Evolutionary conservation across 2,329 filamentous ascomycete genomes (phyloP).

Genomic region (Rugonectria rugulosa): DNA sequence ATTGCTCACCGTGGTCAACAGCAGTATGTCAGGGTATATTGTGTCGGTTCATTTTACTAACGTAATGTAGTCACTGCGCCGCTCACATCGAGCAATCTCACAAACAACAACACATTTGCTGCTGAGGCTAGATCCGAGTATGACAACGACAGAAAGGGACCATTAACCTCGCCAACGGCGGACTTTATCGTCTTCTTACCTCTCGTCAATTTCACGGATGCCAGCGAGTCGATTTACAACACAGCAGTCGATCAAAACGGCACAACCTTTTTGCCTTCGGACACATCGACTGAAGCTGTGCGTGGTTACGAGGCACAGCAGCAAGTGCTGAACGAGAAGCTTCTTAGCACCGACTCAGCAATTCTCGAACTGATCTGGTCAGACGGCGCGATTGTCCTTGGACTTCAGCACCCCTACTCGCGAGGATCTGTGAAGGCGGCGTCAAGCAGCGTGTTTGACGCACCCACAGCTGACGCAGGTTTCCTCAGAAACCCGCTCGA

Average conservation of each 20-base stretch:
- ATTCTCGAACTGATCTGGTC: conserved; percentile 28
- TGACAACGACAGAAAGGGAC: neutral
- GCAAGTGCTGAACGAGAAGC: conserved; percentile 20
- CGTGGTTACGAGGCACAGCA: conserved; percentile 27
- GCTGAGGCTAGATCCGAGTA: neutral
- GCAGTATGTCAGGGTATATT: conserved; percentile 12
- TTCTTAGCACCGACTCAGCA: conserved; percentile 17
- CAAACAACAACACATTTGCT: conserved; percentile 2
- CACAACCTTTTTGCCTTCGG: conserved; percentile 11
- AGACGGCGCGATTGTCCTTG: conserved; percentile 20
- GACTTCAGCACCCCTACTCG: conserved; percentile 34
- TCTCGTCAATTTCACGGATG: neutral
- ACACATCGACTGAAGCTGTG: conserved; percentile 16
- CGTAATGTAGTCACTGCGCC: neutral
- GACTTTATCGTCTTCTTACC: conserved; percentile 3
- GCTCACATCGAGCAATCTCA: neutral
- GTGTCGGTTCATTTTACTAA: neutral
- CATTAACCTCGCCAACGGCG: neutral
- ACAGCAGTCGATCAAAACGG: neutral
- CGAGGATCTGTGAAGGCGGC: conserved; percentile 27
- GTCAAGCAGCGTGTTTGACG: conserved; percentile 26
- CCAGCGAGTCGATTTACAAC: neutral
- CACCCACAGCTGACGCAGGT: conserved; percentile 23
- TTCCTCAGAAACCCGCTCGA: conserved; percentile 13
- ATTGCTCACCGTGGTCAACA: conserved; percentile 4